These are phyloP conservation scores for Raphanus hybrid DNA, from an alignment of 441 rosid species.

Conservation along the genomic window DNA sequence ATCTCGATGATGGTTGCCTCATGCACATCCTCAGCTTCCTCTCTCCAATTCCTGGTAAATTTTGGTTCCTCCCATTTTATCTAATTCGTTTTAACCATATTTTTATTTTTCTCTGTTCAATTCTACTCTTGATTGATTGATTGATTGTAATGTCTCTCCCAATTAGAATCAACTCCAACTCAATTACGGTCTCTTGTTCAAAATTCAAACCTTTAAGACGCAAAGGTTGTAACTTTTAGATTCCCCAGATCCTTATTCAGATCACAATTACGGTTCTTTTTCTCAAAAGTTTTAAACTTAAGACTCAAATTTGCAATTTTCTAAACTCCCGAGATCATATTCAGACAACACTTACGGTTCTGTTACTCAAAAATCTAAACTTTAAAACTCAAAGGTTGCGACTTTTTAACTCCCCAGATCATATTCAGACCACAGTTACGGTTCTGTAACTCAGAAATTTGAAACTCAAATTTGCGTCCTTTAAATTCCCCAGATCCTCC, in stretches of 20 bases:
- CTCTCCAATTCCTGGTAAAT: constrained; percentile 85
- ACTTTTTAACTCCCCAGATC: neutral
- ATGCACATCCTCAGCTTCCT: constrained; percentile 98
- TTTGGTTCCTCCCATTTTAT: constrained; percentile 4
- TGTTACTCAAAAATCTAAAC: neutral
- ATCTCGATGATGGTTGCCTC: constrained; percentile 95
- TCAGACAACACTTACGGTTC: neutral
- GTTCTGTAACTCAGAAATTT: neutral
- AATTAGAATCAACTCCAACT: neutral
- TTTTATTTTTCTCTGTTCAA: constrained; percentile 3
- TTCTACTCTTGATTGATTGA: neutral
- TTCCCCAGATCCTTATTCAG: neutral
- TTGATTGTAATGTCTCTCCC: neutral
- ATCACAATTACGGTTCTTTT: neutral
- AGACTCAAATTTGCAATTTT: neutral
- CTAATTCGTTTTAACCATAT: neutral
- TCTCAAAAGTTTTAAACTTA: neutral
- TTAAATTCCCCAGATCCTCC: neutral
- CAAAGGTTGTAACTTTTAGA: neutral
- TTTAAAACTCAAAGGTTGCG: neutral
- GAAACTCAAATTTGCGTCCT: neutral
- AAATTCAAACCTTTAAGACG: neutral
- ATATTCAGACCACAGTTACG: neutral
- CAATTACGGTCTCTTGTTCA: neutral
- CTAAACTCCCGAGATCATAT: neutral